Evolutionary conservation across 352 stramenopile genomes (phyloP), one percentile per base, ranked within the genome.

Genomic region (Elongisporangium anandrum): DNA sequence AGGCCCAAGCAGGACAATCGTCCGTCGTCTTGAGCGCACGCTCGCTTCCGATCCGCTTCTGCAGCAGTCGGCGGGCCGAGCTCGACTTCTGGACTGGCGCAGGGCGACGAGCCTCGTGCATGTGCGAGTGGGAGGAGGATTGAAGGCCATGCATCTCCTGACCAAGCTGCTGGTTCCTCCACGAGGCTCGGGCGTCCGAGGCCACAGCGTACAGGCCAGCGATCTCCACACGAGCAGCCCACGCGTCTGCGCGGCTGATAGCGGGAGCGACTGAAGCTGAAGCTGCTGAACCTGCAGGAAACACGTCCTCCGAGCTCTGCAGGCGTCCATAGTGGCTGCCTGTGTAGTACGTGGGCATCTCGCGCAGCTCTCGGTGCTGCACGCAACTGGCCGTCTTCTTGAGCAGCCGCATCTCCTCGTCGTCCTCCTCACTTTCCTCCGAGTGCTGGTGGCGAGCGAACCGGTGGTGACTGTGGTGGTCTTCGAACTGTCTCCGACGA

Each of bases 321-420:
- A 84, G 49, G 49, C 73, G 69, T 0, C 69, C 64, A 57, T 76
- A 76, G 49, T 84, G 72, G 48, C 67, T 74, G 24, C 70, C 64
- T 22, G 39, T 79, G 41, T 77, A 71, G 51, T 85, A 54, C 20
- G 76, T 59, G 57, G 69, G 73, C 17, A 69, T 70, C 57, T 87
- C 72, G 17, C 53, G 60, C 3, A 76, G 64, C 56, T 87, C 81
- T 22, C 78, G 79, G 24, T 75, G 64, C 19, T 75, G 26, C 57
- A 90, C 76, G 56, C 68, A 71, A 24, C 78, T 88, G 51, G 70
- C 66, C 1, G 72, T 76, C 57, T 88, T 86, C 59, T 84, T 84
- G 16, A 87, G 66, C 13, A 76, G 63, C 17, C 73, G 60, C 56
- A 72, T 70, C 61, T 85, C 76, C 26, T 79, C 73, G 21, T 86